These are phyloP conservation scores for Auricularia sp. DNA, from an alignment of 768 basidiomycete genomes.

Conservation along the genomic window DNA sequence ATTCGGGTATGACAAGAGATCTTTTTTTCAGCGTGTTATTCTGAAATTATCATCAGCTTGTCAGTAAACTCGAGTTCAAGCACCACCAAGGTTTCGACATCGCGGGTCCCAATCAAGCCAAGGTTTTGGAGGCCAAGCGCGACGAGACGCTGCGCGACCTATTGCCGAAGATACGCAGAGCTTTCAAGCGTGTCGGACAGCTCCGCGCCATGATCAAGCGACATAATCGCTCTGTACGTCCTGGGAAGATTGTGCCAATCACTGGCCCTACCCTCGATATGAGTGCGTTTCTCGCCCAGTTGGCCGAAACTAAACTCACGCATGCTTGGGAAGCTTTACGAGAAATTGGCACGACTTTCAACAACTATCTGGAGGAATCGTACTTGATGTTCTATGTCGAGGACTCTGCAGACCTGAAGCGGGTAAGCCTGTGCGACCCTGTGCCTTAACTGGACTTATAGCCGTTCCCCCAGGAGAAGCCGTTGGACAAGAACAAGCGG, in stretches of 20 bases:
- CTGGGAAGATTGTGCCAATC: background rate
- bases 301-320: too few species aligned
- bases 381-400: background rate
- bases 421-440: background rate
- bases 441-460: background rate
- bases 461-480: background rate
- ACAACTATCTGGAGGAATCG: background rate
- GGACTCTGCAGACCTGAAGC: background rate
- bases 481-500: constrained; percentile 1
- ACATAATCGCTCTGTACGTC: background rate
- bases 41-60: background rate
- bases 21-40: background rate
- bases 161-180: background rate
- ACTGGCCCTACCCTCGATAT: background rate
- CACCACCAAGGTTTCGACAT: background rate
- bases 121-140: background rate
- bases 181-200: background rate
- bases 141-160: background rate
- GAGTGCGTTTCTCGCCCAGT: background rate
- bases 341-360: constrained; percentile 1
- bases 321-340: background rate
- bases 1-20: background rate
- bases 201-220: constrained; percentile 1
- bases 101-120: background rate
- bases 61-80: background rate